A percentile compares a stretch with the other conserved stretches of the same genome.
These are phyloP conservation scores for Saussurea involucrata DNA, from an alignment of 129 eudicot species.

Conservation along the genomic window DNA sequence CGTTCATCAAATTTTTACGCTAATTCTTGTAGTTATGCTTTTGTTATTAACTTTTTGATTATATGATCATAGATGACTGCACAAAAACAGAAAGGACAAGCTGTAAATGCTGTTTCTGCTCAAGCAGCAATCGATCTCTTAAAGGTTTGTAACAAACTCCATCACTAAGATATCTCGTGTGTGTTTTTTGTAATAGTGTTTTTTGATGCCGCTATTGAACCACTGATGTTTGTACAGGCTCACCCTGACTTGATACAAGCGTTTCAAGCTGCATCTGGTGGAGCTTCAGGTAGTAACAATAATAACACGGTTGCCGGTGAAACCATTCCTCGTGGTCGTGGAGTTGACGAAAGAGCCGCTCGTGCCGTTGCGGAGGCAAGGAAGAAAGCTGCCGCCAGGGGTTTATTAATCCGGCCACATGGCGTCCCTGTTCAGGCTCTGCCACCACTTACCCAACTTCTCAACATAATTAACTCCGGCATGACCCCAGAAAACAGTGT, in stretches of 20 bases:
- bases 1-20: neutral
- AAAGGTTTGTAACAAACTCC: slow-evolving; percentile 44
- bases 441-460: slow-evolving; percentile 66
- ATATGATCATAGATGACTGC: slow-evolving; percentile 54
- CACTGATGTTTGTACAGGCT: slow-evolving; percentile 37
- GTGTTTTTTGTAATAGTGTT: neutral
- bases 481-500: slow-evolving; percentile 36
- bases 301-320: slow-evolving; percentile 36
- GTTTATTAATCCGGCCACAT: slow-evolving; percentile 56
- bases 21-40: neutral
- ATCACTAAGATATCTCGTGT: neutral
- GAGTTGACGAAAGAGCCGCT: slow-evolving; percentile 81
- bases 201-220: neutral
- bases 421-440: slow-evolving; percentile 65
- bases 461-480: slow-evolving; percentile 64
- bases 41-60: neutral
- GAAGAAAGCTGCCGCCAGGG: slow-evolving; percentile 92
- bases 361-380: slow-evolving; percentile 77
- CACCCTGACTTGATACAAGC: slow-evolving; percentile 77
- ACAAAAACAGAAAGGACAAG: slow-evolving; percentile 90
- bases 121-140: slow-evolving; percentile 81
- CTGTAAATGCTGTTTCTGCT: slow-evolving; percentile 71
- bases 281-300: slow-evolving; percentile 43
- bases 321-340: slow-evolving; percentile 63
- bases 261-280: slow-evolving; percentile 65